These are phyloP conservation scores for Paramyrothecium roridum DNA, from an alignment of 2,329 filamentous ascomycete genomes.

Conservation along the genomic window DNA sequence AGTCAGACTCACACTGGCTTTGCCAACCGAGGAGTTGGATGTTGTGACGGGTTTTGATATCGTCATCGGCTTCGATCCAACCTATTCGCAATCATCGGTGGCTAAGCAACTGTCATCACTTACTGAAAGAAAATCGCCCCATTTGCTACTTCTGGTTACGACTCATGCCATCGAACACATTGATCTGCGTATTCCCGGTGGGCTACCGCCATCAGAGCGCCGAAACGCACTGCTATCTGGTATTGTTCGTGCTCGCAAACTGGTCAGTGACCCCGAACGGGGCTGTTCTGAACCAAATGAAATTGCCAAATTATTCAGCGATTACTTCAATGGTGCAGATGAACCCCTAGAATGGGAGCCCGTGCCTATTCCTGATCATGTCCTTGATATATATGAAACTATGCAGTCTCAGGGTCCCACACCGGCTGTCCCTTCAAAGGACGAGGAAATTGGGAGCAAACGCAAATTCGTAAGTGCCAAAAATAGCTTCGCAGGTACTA, in stretches of 20 bases:
- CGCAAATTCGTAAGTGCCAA: constrained; percentile 41
- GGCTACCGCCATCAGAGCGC: constrained; percentile 37
- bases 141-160: constrained; percentile 45
- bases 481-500: neutral
- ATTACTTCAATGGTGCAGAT: constrained; percentile 36
- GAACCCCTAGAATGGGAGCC: constrained; percentile 42
- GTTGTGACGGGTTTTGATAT: constrained; percentile 53
- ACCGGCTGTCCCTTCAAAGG: constrained; percentile 7
- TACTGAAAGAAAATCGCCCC: constrained; percentile 22
- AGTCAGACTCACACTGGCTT: constrained; percentile 39
- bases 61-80: constrained; percentile 53
- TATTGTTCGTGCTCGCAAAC: constrained; percentile 30
- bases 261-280: constrained; percentile 37
- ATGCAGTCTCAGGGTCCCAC: constrained; percentile 33
- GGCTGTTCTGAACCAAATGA: constrained; percentile 40
- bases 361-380: constrained; percentile 40
- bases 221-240: constrained; percentile 41
- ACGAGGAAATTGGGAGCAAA: constrained; percentile 36
- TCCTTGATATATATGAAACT: constrained; percentile 44
- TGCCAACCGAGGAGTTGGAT: constrained; percentile 42
- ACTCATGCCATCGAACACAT: constrained; percentile 55
- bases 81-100: constrained; percentile 36
- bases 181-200: constrained; percentile 38
- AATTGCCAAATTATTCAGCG: constrained; percentile 43
- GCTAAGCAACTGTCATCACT: constrained; percentile 14